phyloP scores from a whole-genome alignment of 2,329 filamentous ascomycete genomes.

The Periglandula ipomoeae region DNA sequence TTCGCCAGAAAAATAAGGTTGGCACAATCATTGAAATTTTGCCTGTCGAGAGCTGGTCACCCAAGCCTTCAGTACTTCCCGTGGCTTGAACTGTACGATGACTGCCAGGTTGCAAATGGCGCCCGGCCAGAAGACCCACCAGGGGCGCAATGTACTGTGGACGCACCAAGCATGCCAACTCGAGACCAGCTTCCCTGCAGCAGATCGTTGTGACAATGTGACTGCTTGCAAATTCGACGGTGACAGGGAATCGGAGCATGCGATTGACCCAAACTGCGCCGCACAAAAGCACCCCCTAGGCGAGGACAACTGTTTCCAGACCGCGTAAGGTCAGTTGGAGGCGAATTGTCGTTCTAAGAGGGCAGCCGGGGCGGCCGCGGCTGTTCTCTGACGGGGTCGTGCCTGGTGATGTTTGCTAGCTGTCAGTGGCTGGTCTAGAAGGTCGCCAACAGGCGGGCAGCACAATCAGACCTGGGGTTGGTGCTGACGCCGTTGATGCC shows the following conservation, averaged over 20 bases:
- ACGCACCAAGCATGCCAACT: constrained; percentile 4
- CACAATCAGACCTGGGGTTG: constrained; percentile 2
- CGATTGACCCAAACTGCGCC: background rate
- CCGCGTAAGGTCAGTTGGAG: background rate
- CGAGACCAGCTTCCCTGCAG: constrained; percentile 1
- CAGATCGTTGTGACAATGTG: constrained; percentile 5
- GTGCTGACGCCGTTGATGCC: constrained; percentile 1
- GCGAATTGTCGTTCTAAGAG: too few relatives aligned
- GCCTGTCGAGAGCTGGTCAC: too few relatives aligned
- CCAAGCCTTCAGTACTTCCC: background rate
- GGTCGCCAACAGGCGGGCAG: background rate
- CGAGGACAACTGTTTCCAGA: background rate
- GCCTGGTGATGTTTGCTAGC: too few relatives aligned
- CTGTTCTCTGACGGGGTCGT: background rate
- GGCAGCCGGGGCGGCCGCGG: background rate
- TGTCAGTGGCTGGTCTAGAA: background rate
- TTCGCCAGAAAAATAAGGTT: background rate
- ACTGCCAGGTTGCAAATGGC: constrained; percentile 11
- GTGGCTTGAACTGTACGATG: background rate
- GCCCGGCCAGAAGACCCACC: constrained; percentile 11
- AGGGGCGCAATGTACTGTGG: constrained; percentile 9
- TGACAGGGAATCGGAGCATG: background rate
- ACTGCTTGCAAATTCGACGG: background rate
- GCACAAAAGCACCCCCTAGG: background rate
- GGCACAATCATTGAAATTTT: background rate